These are phyloP conservation scores for Yarrowia galli DNA, from an alignment of 1,139 yeast species.

Conservation along the genomic window DNA sequence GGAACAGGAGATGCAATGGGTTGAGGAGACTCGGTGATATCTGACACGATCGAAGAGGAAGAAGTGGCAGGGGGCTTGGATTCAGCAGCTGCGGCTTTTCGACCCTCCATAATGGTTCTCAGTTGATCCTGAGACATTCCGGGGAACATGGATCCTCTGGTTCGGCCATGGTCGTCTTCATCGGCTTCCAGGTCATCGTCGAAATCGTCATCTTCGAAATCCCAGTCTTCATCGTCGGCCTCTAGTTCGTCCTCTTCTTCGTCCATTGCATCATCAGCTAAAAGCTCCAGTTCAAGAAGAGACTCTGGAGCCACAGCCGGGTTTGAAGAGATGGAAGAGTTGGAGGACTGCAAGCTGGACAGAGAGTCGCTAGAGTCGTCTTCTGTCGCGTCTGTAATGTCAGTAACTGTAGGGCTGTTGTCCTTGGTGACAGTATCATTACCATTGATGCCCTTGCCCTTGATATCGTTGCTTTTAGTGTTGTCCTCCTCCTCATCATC, in stretches of 20 bases:
- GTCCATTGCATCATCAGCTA: constrained; percentile 63
- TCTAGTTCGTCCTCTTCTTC: constrained; percentile 50
- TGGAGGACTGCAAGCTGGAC: constrained; percentile 13
- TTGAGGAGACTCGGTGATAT: constrained; percentile 1
- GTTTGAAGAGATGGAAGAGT: constrained; percentile 21
- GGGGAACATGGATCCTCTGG: constrained; percentile 52
- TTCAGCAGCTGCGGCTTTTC: constrained; percentile 1
- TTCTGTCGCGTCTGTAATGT: not conserved
- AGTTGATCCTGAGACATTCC: constrained; percentile 16
- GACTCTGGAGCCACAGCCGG: constrained; percentile 54
- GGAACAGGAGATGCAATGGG: not conserved
- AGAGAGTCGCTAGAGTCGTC: constrained; percentile 17
- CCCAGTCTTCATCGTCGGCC: constrained; percentile 48
- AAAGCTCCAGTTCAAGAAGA: constrained; percentile 58
- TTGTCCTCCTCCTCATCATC: not conserved
- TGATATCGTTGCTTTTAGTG: no score
- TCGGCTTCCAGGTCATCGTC: constrained; percentile 51
- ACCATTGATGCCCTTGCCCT: no score
- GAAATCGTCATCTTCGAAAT: constrained; percentile 46
- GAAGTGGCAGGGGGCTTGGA: not conserved
- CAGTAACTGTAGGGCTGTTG: not conserved
- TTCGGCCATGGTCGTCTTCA: constrained; percentile 53
- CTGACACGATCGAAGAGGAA: not conserved
- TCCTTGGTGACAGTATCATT: no score
- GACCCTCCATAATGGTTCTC: constrained; percentile 1